Evolutionary conservation across 768 basidiomycete genomes (phyloP).

Genomic region (Tremella mesenterica): DNA sequence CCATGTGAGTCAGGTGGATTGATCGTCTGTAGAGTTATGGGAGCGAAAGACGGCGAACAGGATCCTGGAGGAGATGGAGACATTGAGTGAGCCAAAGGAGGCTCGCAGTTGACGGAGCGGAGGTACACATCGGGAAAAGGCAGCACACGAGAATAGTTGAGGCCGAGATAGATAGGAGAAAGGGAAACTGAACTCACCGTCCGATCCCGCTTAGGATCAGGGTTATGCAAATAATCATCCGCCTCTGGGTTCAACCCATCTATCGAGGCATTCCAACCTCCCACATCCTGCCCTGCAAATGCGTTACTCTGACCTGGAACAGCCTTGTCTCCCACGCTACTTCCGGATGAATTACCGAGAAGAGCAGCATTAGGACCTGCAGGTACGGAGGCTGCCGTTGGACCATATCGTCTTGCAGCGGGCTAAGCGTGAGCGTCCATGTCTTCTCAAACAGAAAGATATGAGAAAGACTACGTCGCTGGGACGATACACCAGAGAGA

Average conservation of each 20-base stretch:
- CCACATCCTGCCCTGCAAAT: conserved; percentile 7
- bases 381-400: conserved; percentile 23
- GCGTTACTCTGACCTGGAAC: no score
- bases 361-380: conserved; percentile 11
- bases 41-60: no score
- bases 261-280: conserved; percentile 16
- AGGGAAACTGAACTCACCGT: conserved; percentile 12
- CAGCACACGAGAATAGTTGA: no score
- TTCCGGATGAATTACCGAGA: conserved; percentile 11
- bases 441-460: background rate
- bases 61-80: no score
- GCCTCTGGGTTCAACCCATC: conserved; percentile 52
- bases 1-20: no score
- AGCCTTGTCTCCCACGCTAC: conserved; percentile 12
- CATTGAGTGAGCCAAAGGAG: no score
- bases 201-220: conserved; percentile 60
- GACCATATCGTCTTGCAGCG: conserved; percentile 22
- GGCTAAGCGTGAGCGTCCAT: background rate
- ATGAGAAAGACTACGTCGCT: background rate
- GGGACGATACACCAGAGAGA: no score
- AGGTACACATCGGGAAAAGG: no score
- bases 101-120: no score
- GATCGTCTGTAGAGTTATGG: no score
- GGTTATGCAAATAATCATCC: conserved; percentile 81
- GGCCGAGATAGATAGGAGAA: background rate